Conservation (phyloP, 495 filamentous ascomycete species). For the Neurospora tetraspora region DNA sequence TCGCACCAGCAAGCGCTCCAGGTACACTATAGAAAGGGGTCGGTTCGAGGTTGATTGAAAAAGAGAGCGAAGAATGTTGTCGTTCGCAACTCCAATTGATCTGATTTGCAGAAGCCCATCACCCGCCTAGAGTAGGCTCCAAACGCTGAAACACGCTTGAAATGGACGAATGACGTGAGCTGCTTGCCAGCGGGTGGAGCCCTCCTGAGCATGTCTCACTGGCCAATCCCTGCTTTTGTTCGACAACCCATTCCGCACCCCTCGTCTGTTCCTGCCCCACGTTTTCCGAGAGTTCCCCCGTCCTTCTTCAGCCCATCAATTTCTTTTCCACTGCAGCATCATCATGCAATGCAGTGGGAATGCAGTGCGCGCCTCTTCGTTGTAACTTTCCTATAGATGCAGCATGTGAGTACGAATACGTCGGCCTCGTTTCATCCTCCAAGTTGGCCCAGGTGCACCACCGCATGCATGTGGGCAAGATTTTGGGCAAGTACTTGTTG, state of each 20-base stretch:
- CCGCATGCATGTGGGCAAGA: not conserved
- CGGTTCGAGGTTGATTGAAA: not conserved
- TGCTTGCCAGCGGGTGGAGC: not conserved
- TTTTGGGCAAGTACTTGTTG: not conserved
- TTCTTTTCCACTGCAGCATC: not conserved
- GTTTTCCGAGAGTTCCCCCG: not conserved
- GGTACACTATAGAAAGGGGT: not conserved
- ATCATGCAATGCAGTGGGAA: not conserved
- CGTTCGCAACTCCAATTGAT: not conserved
- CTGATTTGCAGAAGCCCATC: not conserved
- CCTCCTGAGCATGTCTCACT: not conserved
- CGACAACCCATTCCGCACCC: not conserved
- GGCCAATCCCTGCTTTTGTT: not conserved
- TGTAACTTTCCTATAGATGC: not conserved
- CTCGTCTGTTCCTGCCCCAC: not conserved
- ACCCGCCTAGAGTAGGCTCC: not conserved
- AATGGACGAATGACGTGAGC: not conserved
- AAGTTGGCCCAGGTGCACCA: not conserved
- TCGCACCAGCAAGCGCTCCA: not conserved
- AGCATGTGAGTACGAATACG: not conserved
- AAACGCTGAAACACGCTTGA: not conserved
- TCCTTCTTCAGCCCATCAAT: not conserved
- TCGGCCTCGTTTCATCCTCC: not conserved
- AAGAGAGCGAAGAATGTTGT: not conserved
- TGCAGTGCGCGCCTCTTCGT: not conserved